These are phyloP conservation scores for Sporisorium graminicola DNA, from an alignment of 1,284 basidiomycete species.

Conservation along the genomic window DNA sequence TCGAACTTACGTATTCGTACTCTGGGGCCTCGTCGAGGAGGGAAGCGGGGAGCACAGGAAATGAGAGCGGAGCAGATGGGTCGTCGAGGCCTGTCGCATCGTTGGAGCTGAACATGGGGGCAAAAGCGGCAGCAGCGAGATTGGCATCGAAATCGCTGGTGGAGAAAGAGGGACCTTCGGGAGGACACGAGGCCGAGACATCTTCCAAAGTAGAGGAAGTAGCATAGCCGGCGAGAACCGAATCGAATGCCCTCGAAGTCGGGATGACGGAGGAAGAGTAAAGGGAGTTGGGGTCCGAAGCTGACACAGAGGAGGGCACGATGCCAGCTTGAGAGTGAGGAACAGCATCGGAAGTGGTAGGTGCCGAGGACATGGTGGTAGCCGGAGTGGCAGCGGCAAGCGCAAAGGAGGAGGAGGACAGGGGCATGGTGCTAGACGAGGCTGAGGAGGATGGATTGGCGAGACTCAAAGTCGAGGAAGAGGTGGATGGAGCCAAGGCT, in stretches of 20 bases:
- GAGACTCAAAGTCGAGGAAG: slow-evolving; percentile 18
- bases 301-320: slow-evolving; percentile 18
- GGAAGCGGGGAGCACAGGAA: slow-evolving; percentile 62
- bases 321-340: slow-evolving; percentile 20
- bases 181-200: slow-evolving; percentile 34
- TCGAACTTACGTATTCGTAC: slow-evolving; percentile 64
- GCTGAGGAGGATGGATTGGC: slow-evolving; percentile 11
- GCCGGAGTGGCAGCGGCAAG: slow-evolving; percentile 21
- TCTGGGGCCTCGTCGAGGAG: slow-evolving; percentile 62
- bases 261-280: slow-evolving; percentile 20
- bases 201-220: slow-evolving; percentile 16
- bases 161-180: slow-evolving; percentile 35
- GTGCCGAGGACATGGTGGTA: slow-evolving; percentile 18
- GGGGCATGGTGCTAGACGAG: slow-evolving; percentile 19
- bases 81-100: slow-evolving; percentile 13
- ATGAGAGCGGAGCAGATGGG: slow-evolving; percentile 47
- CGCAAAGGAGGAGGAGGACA: slow-evolving; percentile 19
- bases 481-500: slow-evolving; percentile 10
- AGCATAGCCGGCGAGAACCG: slow-evolving; percentile 22
- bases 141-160: slow-evolving; percentile 39
- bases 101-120: slow-evolving; percentile 14
- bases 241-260: slow-evolving; percentile 25
- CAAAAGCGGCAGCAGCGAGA: slow-evolving; percentile 37
- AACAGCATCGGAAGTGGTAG: slow-evolving; percentile 17
- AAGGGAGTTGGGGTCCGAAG: slow-evolving; percentile 20